Evolutionary conservation across 495 filamentous ascomycete species (phyloP).

Genomic region (Apodospora peruviana): DNA sequence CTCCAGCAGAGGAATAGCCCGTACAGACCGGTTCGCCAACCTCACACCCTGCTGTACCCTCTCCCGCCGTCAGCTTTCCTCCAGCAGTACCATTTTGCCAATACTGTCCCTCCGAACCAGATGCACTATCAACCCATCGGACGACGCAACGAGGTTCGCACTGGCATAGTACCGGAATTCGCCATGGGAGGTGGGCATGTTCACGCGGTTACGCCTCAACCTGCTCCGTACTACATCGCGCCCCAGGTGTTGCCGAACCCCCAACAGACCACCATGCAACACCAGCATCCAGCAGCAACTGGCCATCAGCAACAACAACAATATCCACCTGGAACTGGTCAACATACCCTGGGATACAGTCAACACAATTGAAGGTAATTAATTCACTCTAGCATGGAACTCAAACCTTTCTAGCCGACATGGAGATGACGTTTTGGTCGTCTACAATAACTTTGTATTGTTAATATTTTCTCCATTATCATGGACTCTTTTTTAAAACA

Average conservation of each 20-base stretch:
- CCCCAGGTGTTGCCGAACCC: constrained; percentile 17
- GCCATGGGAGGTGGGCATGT: constrained; percentile 15
- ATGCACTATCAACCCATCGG: constrained; percentile 96
- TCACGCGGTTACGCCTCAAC: constrained; percentile 1
- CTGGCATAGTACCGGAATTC: constrained; percentile 77
- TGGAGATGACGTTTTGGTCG: too few relatives aligned
- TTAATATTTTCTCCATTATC: neutral
- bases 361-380: too few relatives aligned
- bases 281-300: constrained; percentile 1
- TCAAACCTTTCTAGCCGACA: too few relatives aligned
- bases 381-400: too few relatives aligned
- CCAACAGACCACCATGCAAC: constrained; percentile 2
- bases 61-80: constrained; percentile 77
- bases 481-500: too few relatives aligned
- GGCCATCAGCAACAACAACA: neutral
- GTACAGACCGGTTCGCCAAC: constrained; percentile 83
- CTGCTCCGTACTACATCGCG: neutral
- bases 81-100: constrained; percentile 61
- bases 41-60: constrained; percentile 84
- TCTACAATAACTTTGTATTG: neutral
- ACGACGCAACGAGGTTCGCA: constrained; percentile 69
- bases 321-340: too few relatives aligned
- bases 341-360: too few relatives aligned
- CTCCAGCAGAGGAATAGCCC: constrained; percentile 68
- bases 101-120: constrained; percentile 51